Conservation (phyloP, 257 asterid genomes). For the Lycium ferocissimum region DNA sequence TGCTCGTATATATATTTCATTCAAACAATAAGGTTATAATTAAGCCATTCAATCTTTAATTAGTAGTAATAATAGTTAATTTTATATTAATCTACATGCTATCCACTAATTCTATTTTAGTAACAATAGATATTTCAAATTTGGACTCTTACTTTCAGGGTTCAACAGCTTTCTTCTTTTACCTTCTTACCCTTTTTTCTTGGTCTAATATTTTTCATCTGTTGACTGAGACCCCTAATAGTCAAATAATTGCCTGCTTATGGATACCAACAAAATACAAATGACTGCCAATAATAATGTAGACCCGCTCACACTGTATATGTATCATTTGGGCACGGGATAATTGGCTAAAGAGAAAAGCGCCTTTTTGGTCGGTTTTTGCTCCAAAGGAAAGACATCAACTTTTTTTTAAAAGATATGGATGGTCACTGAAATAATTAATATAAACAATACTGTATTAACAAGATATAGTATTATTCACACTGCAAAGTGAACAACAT, state of each 20-base stretch:
- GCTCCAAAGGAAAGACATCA: background rate
- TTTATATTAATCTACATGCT: too few species aligned
- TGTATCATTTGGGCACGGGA: background rate
- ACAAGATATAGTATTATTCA: background rate
- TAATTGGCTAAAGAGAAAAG: background rate
- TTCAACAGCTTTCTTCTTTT: background rate
- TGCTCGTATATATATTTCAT: background rate
- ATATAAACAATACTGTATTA: background rate
- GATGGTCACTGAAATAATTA: background rate
- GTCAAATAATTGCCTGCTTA: too few species aligned
- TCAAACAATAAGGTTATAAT: background rate
- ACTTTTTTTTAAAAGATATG: too few species aligned
- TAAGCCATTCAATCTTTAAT: background rate
- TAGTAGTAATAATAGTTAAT: background rate
- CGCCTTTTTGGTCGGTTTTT: background rate
- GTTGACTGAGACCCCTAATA: background rate
- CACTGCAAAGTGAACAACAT: background rate
- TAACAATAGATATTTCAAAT: background rate
- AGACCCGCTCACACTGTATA: too few species aligned
- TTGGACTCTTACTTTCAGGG: background rate
- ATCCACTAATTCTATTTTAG: background rate
- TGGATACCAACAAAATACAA: too few species aligned
- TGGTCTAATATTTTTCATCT: background rate
- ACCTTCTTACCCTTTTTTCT: background rate
- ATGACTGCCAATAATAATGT: too few species aligned